phyloP scores from a whole-genome alignment of 225 moss, liverwort and hornwort genomes.

The Sphagnum tenellum region DNA sequence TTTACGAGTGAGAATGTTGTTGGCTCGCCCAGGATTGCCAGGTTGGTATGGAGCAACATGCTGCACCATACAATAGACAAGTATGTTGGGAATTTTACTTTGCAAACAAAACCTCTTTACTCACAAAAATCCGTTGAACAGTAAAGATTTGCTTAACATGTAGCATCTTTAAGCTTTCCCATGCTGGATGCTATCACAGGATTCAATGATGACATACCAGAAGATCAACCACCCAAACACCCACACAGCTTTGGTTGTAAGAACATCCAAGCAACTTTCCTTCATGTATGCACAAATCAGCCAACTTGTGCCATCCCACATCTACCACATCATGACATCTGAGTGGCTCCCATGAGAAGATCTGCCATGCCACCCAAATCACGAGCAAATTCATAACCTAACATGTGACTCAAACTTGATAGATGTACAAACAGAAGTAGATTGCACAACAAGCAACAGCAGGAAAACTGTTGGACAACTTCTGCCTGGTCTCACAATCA shows the following conservation, averaged over 20 bases:
- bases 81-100: too few relatives aligned
- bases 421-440: too few relatives aligned
- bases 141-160: too few relatives aligned
- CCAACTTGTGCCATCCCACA: conserved; percentile 98
- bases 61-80: conserved; percentile 19
- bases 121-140: too few relatives aligned
- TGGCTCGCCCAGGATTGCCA: conserved; percentile 54
- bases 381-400: too few relatives aligned
- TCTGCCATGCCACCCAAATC: conserved; percentile 32
- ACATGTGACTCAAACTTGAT: too few relatives aligned
- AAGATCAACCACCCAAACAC: conserved; percentile 98
- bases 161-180: too few relatives aligned
- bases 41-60: conserved; percentile 86
- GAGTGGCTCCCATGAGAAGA: conserved; percentile 95
- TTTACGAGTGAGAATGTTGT: conserved; percentile 27
- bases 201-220: conserved; percentile 27
- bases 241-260: conserved; percentile 95
- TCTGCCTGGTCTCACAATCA: too few relatives aligned
- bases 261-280: conserved; percentile 98
- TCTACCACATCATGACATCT: conserved; percentile 98
- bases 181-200: too few relatives aligned
- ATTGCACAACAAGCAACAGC: too few relatives aligned
- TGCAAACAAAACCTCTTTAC: too few relatives aligned
- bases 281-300: conserved; percentile 89
- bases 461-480: too few relatives aligned